Conservation (phyloP, 2,329 filamentous ascomycete genomes). For the Raffaelea ambrosiae region DNA sequence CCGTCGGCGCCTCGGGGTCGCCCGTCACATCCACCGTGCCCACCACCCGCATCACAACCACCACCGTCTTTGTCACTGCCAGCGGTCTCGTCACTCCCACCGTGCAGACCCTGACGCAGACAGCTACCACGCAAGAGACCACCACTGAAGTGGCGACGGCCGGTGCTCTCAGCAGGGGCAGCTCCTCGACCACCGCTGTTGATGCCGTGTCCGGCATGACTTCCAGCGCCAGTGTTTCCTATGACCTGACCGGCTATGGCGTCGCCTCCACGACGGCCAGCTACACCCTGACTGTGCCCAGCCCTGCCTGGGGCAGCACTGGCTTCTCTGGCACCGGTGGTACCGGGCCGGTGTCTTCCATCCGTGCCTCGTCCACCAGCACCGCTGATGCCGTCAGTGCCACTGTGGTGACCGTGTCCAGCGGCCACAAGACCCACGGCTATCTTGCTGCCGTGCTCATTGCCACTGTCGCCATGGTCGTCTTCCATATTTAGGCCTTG, state of each 20-base stretch:
- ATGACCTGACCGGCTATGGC: neutral
- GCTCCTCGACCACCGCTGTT: conserved; percentile 5
- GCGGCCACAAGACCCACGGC: conserved; percentile 2
- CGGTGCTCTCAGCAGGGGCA: neutral
- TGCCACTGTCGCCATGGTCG: conserved; percentile 22
- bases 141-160: conserved; percentile 1
- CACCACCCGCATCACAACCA: conserved; percentile 7
- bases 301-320: no score
- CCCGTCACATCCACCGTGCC: neutral
- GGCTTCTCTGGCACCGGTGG: neutral
- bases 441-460: conserved; percentile 26
- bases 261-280: conserved; percentile 6
- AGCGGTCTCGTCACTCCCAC: conserved; percentile 1
- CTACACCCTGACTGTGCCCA: conserved; percentile 8
- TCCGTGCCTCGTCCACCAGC: conserved; percentile 19
- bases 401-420: conserved; percentile 22
- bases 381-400: conserved; percentile 9
- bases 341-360: neutral
- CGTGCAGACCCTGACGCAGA: conserved; percentile 5
- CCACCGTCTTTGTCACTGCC: conserved; percentile 8
- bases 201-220: neutral
- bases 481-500: conserved; percentile 9
- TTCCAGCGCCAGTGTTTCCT: conserved; percentile 3
- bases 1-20: no score
- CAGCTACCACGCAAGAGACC: conserved; percentile 1